phyloP scores from a whole-genome alignment of 257 asterid genomes.

The Solanum medicagineum region DNA sequence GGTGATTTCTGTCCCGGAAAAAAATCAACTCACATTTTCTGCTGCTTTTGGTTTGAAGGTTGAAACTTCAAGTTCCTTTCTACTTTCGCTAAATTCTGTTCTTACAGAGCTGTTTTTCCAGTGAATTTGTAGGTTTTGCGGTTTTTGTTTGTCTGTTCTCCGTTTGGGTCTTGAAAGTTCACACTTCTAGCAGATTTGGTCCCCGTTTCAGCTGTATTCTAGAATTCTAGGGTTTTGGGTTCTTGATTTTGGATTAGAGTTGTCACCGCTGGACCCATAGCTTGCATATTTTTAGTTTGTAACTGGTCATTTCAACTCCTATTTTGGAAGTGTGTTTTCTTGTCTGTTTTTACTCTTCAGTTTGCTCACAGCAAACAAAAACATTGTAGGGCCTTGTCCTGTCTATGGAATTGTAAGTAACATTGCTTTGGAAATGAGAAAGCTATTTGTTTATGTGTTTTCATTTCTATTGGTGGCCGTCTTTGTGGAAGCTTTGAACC shows the following conservation, averaged over 20 bases:
- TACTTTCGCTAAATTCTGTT: not conserved
- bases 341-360: not conserved
- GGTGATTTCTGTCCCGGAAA: slow-evolving; percentile 3
- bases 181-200: not conserved
- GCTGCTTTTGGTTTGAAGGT: not conserved
- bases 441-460: slow-evolving; percentile 13
- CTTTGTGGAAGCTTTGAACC: slow-evolving; percentile 31
- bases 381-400: not conserved
- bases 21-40: not conserved
- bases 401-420: not conserved
- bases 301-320: not conserved
- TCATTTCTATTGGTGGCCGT: slow-evolving; percentile 22
- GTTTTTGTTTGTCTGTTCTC: not conserved
- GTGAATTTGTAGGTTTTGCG: not conserved
- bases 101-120: not conserved
- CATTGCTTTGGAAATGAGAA: slow-evolving; percentile 31
- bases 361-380: not conserved
- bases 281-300: not conserved
- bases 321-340: not conserved
- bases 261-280: not conserved
- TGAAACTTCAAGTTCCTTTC: not conserved
- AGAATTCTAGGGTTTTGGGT: not conserved
- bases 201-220: not conserved
- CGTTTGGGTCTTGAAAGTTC: not conserved
- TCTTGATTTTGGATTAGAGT: not conserved